These are phyloP conservation scores for Coemansia sp. DNA, from an alignment of 192 early-diverging fungal genomes.

Conservation along the genomic window DNA sequence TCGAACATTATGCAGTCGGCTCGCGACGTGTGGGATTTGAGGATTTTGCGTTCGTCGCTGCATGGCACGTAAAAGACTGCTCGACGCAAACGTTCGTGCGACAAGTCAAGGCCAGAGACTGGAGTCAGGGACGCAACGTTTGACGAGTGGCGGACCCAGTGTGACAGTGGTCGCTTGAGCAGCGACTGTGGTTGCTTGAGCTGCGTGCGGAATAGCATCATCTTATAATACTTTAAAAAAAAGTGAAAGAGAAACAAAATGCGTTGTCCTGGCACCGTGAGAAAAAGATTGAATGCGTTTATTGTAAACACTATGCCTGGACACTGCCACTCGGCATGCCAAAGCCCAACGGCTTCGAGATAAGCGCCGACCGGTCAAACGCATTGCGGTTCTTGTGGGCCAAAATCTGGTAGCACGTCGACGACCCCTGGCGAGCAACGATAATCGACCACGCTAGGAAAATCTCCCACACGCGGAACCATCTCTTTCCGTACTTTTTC, in stretches of 20 bases:
- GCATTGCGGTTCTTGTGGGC: constrained; percentile 97
- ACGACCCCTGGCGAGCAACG: constrained; percentile 92
- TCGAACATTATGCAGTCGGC: constrained; percentile 91
- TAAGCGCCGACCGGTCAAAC: constrained; percentile 79
- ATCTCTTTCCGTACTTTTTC: constrained; percentile 83
- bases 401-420: constrained; percentile 95
- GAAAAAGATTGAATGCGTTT: background rate
- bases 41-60: constrained; percentile 87
- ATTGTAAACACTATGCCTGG: background rate
- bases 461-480: constrained; percentile 96
- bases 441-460: constrained; percentile 98
- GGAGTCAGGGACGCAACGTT: constrained; percentile 11
- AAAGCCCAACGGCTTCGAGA: constrained; percentile 42
- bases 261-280: too few species aligned
- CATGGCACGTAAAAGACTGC: constrained; percentile 66
- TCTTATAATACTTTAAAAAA: background rate
- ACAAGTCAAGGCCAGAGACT: constrained; percentile 31
- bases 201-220: too few species aligned
- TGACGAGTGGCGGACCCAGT: background rate
- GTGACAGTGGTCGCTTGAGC: too few species aligned
- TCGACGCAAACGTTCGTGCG: constrained; percentile 29
- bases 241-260: background rate
- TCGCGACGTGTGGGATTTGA: constrained; percentile 63
- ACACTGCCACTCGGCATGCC: constrained; percentile 32
- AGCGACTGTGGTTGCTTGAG: too few species aligned